phyloP scores from a whole-genome alignment of 169 alveolate species.

The Miamiensis avidus region DNA sequence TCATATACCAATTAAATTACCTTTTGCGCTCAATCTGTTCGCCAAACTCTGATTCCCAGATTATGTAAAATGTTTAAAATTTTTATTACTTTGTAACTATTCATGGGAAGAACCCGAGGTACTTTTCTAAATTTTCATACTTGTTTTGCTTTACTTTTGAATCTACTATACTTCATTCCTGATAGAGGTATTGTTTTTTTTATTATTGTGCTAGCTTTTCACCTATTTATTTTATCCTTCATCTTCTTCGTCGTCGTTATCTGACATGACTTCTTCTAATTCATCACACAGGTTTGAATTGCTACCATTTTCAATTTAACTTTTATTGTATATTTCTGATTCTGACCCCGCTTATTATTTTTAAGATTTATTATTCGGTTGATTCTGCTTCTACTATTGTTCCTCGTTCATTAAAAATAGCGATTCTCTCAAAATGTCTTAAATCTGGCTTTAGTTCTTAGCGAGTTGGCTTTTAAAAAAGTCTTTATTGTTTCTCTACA shows the following conservation, averaged over 20 bases:
- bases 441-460: not conserved
- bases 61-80: too few species aligned
- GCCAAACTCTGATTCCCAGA: not conserved
- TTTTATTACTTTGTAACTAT: too few species aligned
- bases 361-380: too few species aligned
- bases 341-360: too few species aligned
- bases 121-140: not conserved
- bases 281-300: not conserved
- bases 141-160: not conserved
- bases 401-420: not conserved
- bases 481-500: not conserved
- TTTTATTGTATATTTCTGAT: not conserved
- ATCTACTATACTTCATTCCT: too few species aligned
- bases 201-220: not conserved
- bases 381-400: not conserved
- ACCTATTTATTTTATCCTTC: too few species aligned
- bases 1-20: not conserved
- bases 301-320: not conserved
- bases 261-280: not conserved
- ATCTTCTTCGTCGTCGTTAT: not conserved
- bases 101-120: too few species aligned
- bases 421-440: not conserved
- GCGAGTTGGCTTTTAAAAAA: too few species aligned
- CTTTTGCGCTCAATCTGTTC: not conserved
- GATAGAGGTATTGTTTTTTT: too few species aligned